These are phyloP conservation scores for Oenanthe sinensis DNA, from an alignment of 129 eudicot genomes.

Conservation along the genomic window DNA sequence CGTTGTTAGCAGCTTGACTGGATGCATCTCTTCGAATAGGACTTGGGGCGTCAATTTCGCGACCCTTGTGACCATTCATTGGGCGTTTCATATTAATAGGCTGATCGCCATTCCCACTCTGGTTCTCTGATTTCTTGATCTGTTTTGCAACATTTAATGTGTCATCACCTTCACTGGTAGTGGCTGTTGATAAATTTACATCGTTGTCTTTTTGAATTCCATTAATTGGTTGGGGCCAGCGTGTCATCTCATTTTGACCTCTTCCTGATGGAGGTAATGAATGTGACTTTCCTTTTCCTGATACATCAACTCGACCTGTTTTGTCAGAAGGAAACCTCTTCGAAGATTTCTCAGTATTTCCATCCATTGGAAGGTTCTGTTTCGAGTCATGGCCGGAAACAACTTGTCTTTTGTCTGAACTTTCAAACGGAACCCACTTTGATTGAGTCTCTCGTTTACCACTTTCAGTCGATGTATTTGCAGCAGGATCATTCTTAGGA, in stretches of 20 bases:
- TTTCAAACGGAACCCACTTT: conserved; percentile 16
- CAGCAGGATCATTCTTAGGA: conserved; percentile 40
- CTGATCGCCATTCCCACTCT: conserved; percentile 40
- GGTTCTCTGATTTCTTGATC: conserved; percentile 44
- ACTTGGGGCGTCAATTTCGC: conserved; percentile 53
- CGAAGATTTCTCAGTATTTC: conserved; percentile 36
- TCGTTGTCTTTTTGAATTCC: conserved; percentile 44
- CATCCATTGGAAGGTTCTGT: conserved; percentile 32
- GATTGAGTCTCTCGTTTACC: conserved; percentile 29
- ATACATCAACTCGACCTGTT: conserved; percentile 21
- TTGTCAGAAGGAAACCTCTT: conserved; percentile 31
- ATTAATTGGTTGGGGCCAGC: conserved; percentile 26
- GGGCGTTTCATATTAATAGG: conserved; percentile 25
- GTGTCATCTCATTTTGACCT: conserved; percentile 40
- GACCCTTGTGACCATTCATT: conserved; percentile 31
- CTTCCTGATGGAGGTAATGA: conserved; percentile 62
- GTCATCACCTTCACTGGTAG: conserved; percentile 40
- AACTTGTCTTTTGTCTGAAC: conserved; percentile 18
- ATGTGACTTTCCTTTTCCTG: conserved; percentile 50
- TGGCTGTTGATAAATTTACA: conserved; percentile 16
- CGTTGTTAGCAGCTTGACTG: conserved; percentile 76
- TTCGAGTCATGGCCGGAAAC: conserved; percentile 28
- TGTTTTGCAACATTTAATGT: conserved; percentile 29
- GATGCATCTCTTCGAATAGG: conserved; percentile 65
- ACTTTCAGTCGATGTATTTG: conserved; percentile 26